A percentile compares a stretch with the other conserved stretches of the same genome.
These are phyloP conservation scores for Rosa persica DNA, from an alignment of 306 rosid species.

Conservation along the genomic window DNA sequence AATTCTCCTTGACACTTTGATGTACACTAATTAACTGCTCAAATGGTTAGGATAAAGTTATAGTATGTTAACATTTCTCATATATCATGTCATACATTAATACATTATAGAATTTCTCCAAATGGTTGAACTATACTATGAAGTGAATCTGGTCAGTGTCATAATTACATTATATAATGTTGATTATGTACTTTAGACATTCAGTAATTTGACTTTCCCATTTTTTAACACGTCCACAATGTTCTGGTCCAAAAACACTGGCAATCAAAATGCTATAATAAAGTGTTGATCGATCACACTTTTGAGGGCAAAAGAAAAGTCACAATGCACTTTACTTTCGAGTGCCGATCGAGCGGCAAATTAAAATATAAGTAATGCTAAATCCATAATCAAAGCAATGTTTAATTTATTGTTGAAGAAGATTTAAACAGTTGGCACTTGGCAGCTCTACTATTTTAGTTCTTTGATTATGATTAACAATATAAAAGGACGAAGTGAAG, in stretches of 20 bases:
- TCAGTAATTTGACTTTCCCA: background rate
- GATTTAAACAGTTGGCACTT: slow-evolving; percentile 23
- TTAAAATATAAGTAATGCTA: background rate
- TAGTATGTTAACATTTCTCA: no score
- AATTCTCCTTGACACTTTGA: no score
- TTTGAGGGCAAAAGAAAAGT: background rate
- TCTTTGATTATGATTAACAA: background rate
- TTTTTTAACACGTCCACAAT: background rate
- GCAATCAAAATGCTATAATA: background rate
- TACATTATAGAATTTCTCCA: no score
- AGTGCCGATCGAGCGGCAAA: slow-evolving; percentile 1
- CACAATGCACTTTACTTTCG: background rate
- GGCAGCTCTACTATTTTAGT: background rate
- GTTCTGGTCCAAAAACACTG: slow-evolving; percentile 1
- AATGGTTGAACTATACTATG: background rate
- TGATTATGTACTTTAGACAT: background rate
- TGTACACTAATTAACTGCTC: no score
- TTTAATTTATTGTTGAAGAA: background rate
- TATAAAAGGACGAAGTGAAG: background rate
- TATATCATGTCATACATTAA: no score
- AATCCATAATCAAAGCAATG: background rate
- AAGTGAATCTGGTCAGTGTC: background rate
- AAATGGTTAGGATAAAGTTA: no score
- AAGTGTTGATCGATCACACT: background rate
- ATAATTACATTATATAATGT: background rate